Evolutionary conservation across 257 asterid genomes (phyloP).

Genomic region (Nicotiana attenuata): DNA sequence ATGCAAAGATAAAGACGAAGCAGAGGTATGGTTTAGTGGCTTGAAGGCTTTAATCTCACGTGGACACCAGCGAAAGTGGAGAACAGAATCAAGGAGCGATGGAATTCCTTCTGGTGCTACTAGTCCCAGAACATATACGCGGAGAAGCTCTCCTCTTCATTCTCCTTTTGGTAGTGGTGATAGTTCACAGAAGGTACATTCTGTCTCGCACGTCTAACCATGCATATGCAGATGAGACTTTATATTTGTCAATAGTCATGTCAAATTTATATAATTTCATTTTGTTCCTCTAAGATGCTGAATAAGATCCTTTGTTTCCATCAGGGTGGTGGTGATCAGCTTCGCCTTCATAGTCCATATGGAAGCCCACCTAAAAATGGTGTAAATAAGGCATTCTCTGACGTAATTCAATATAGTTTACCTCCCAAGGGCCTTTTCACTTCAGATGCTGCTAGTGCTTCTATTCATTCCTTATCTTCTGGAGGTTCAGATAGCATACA

Average conservation of each 20-base stretch:
- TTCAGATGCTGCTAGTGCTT: constrained; percentile 66
- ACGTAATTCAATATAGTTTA: constrained; percentile 52
- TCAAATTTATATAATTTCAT: not conserved
- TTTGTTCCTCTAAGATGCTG: constrained; percentile 12
- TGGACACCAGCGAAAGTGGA: constrained; percentile 77
- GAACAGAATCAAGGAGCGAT: constrained; percentile 83
- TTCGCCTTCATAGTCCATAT: constrained; percentile 69
- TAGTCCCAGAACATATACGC: constrained; percentile 76
- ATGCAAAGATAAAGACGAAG: constrained; percentile 96
- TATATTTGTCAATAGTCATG: not conserved
- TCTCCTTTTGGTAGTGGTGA: constrained; percentile 80
- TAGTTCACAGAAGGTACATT: constrained; percentile 66
- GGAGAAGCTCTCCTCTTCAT: constrained; percentile 82
- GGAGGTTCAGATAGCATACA: constrained; percentile 75
- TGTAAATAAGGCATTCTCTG: constrained; percentile 66
- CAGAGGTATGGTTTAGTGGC: constrained; percentile 98
- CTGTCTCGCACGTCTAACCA: not conserved
- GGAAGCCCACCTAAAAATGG: constrained; percentile 83
- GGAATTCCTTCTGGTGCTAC: constrained; percentile 85
- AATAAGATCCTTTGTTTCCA: constrained; percentile 19
- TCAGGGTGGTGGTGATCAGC: constrained; percentile 72
- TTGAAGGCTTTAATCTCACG: constrained; percentile 85
- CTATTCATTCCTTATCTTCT: constrained; percentile 71
- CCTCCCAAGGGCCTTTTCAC: constrained; percentile 80
- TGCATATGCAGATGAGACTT: not conserved